phyloP scores from a whole-genome alignment of 106 monocot species.

The Apostasia ramifera region DNA sequence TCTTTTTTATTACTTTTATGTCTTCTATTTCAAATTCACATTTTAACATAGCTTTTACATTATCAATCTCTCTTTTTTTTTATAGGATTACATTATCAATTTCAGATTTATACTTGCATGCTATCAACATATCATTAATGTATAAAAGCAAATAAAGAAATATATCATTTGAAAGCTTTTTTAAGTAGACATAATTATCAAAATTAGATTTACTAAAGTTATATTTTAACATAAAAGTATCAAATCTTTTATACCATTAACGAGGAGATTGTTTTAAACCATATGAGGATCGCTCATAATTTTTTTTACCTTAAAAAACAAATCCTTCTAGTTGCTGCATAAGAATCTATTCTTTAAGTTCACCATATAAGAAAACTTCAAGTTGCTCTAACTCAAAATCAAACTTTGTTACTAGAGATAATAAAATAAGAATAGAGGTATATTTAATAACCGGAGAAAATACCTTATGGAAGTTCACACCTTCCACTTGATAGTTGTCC shows the following conservation, averaged over 20 bases:
- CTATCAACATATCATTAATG: neutral
- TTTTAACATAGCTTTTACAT: no score
- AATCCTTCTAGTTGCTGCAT: neutral
- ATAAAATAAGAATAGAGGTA: no score
- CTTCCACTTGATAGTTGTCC: no score
- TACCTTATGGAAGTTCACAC: no score
- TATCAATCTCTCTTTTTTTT: no score
- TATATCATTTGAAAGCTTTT: neutral
- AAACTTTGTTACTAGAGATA: no score
- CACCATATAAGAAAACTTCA: no score
- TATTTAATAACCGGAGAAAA: no score
- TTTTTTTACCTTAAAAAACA: neutral
- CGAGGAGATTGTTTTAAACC: neutral
- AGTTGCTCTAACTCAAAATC: no score
- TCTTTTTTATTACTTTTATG: neutral
- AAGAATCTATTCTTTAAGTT: no score
- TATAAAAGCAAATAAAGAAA: neutral
- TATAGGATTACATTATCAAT: no score
- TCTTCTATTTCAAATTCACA: neutral
- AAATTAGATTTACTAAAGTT: neutral
- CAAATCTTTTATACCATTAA: neutral
- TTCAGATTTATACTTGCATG: neutral
- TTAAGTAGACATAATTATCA: neutral
- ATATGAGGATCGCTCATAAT: neutral
- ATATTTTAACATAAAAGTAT: neutral